Evolutionary conservation across 2,329 filamentous ascomycete genomes (phyloP).

Genomic region (Exophiala sp.): DNA sequence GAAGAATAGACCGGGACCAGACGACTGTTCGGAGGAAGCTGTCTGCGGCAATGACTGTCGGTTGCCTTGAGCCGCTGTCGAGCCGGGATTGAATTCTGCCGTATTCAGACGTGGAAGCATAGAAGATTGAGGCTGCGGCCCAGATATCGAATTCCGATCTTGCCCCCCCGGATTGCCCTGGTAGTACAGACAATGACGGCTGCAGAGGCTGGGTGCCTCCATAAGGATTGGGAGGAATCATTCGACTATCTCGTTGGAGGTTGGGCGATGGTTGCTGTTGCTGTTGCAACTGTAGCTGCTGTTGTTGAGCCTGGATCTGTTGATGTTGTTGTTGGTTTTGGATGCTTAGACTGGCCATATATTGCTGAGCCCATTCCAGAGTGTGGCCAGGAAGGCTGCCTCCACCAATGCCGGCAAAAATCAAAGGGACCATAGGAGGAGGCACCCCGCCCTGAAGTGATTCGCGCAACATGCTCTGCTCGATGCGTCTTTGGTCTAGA

Average conservation of each 20-base stretch:
- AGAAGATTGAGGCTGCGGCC: constrained; percentile 29
- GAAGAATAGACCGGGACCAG: constrained; percentile 76
- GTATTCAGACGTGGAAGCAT: constrained; percentile 42
- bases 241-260: constrained; percentile 31
- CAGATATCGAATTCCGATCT: constrained; percentile 29
- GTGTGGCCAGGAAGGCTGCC: constrained; percentile 56
- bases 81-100: constrained; percentile 31
- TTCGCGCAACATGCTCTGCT: constrained; percentile 65
- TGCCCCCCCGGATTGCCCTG: constrained; percentile 9
- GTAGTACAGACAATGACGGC: constrained; percentile 24
- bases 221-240: constrained; percentile 36
- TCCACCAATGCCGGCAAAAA: constrained; percentile 67
- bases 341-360: constrained; percentile 43
- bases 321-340: constrained; percentile 43
- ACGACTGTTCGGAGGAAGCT: constrained; percentile 52
- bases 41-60: constrained; percentile 47
- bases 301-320: constrained; percentile 27
- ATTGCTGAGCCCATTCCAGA: constrained; percentile 64
- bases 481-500: constrained; percentile 65
- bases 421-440: constrained; percentile 65
- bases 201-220: constrained; percentile 21
- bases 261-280: constrained; percentile 28
- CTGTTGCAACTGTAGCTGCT: constrained; percentile 23
- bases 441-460: constrained; percentile 65
- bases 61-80: constrained; percentile 33